These are phyloP conservation scores for Entrophospora sp. DNA, from an alignment of 192 early-diverging fungal genomes.

Conservation along the genomic window DNA sequence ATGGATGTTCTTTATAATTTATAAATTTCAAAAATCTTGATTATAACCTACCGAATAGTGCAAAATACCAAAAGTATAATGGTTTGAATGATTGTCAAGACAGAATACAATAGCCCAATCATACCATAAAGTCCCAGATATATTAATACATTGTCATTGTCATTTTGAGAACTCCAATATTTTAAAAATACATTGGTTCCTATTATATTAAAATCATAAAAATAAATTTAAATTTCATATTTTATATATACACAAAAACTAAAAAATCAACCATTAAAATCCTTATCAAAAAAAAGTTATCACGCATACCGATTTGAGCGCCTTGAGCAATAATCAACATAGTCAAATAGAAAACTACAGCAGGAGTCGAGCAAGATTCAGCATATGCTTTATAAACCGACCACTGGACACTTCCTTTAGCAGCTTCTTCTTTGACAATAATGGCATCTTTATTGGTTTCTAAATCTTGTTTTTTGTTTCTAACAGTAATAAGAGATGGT, in stretches of 20 bases:
- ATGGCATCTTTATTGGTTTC: conserved; percentile 36
- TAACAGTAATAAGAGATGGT: conserved; percentile 40
- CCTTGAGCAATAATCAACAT: conserved; percentile 49
- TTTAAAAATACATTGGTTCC: conserved; percentile 54
- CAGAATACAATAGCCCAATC: conserved; percentile 60
- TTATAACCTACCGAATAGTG: conserved; percentile 50
- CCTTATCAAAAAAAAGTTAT: too few relatives aligned
- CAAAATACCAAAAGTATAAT: conserved; percentile 70
- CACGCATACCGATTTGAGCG: conserved; percentile 37
- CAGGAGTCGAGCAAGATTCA: conserved; percentile 58
- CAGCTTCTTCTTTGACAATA: conserved; percentile 73
- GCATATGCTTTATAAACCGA: conserved; percentile 74
- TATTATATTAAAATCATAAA: not conserved
- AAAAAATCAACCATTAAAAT: too few relatives aligned
- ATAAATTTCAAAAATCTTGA: too few relatives aligned
- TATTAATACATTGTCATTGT: conserved; percentile 35
- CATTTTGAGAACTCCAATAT: conserved; percentile 58
- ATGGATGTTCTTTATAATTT: too few relatives aligned
- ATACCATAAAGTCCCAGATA: conserved; percentile 75
- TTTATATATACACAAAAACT: too few relatives aligned
- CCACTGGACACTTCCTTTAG: conserved; percentile 72
- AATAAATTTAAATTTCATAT: not conserved
- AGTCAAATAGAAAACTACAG: conserved; percentile 48
- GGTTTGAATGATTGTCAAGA: conserved; percentile 55
- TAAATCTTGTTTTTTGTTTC: conserved; percentile 9